Evolutionary conservation across 108 stramenopile genomes (phyloP), one percentile per base, ranked within the genome.

Genomic region (Cylindrotheca closterium): DNA sequence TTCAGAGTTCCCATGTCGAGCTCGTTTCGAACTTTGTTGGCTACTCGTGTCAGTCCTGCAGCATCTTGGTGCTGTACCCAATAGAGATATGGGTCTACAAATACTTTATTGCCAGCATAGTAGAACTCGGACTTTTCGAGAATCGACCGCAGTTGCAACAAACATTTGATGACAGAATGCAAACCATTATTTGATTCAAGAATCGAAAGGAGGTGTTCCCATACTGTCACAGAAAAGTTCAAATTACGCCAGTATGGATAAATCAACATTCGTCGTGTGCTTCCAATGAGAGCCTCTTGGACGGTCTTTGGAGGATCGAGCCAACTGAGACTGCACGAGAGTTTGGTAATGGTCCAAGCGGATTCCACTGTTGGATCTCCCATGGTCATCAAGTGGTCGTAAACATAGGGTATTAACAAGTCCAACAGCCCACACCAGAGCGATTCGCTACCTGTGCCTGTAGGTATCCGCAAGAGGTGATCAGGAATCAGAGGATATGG

Each of bases 341-440:
- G 69, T 31, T 74, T 86, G 60, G 88, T 78, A 21, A 95, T 70
- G 22, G 95, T 97, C 95, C 95, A 97, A 5, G 93, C 79, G 24
- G 92, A 93, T 82, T 97, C 96, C 19, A 94, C 90, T 3, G 88
- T 93, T 10, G 93, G 77, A 51, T 97, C 96, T 29, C 95, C 95
- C 25, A 71, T 79, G 4, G 96, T 97, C 32, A 85, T 87, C 51
- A 95, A 75, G 65, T 95, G 91, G 58, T 97, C 96, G 57, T 95
- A 97, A 1, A 75, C 87, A 56, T 93, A 97, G 18, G 93, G 91
- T 30, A 90, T 89, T 15, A 97, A 63, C 47, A 97, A 47, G 63
- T 97, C 96, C 15, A 85, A 27, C 19, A 95, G 76, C 17, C 80
- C 82, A 23, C 87, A 66, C 65, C 81, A 68, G 8, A 77, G 47